Conservation (phyloP, 2,329 filamentous ascomycete species). For the Monosporascus sp. region DNA sequence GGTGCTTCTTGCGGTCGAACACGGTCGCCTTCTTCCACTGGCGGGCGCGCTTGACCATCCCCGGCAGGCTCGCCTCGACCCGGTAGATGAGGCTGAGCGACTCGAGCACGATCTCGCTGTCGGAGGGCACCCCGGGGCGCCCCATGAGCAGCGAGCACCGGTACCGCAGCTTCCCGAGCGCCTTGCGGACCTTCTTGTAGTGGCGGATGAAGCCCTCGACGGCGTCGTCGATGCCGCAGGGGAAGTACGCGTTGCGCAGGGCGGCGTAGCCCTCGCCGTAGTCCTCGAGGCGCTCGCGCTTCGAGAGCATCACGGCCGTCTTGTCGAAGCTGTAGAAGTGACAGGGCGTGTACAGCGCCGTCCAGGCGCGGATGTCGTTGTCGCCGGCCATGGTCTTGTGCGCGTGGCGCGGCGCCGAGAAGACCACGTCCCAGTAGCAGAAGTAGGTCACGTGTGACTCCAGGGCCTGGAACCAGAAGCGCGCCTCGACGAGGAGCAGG, state of each 20-base stretch:
- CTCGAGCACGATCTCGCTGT: too few species aligned
- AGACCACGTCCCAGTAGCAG: slow-evolving; percentile 4
- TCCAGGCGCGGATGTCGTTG: too few species aligned
- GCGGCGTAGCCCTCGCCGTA: not conserved
- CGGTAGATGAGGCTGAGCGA: too few species aligned
- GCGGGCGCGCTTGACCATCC: not conserved
- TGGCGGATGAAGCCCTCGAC: slow-evolving; percentile 5
- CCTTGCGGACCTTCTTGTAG: not conserved
- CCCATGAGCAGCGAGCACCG: not conserved
- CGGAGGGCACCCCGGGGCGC: not conserved
- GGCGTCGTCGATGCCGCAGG: slow-evolving; percentile 6
- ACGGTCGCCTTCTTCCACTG: slow-evolving; percentile 3
- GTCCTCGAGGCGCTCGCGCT: not conserved
- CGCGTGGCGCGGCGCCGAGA: not conserved
- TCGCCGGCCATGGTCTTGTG: slow-evolving; percentile 1
- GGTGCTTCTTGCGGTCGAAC: slow-evolving; percentile 1
- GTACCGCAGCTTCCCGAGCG: slow-evolving; percentile 1
- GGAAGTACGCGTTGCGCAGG: slow-evolving; percentile 4
- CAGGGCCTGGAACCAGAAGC: slow-evolving; percentile 4
- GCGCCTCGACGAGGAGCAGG: slow-evolving; percentile 3
- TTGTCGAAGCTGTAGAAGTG: too few species aligned
- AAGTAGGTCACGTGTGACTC: not conserved
- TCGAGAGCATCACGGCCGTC: too few species aligned
- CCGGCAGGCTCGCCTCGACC: too few species aligned
- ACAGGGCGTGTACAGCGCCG: too few species aligned